A percentile compares a stretch with the other conserved stretches of the same genome.
phyloP scores from a whole-genome alignment of 2,329 filamentous ascomycete species.

The Ascosphaera pollenicola region DNA sequence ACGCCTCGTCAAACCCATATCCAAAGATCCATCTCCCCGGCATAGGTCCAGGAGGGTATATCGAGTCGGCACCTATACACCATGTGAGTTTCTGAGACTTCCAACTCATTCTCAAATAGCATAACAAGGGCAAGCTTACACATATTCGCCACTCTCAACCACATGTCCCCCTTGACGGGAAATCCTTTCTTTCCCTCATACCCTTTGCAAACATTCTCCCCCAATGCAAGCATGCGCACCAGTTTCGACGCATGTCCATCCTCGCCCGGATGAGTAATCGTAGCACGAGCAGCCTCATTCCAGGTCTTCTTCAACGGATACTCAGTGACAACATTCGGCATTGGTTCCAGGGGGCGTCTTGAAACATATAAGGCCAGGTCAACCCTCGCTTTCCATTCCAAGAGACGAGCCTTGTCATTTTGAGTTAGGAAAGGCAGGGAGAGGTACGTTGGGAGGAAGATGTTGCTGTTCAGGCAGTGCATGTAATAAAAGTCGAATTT shows the following conservation, averaged over 20 bases:
- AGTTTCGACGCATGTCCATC: slow-evolving; percentile 71
- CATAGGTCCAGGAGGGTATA: slow-evolving; percentile 10
- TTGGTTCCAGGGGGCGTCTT: slow-evolving; percentile 38
- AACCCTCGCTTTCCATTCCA: slow-evolving; percentile 63
- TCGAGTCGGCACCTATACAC: slow-evolving; percentile 15
- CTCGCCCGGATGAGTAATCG: slow-evolving; percentile 29
- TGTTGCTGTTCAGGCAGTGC: slow-evolving; percentile 54
- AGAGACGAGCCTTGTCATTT: slow-evolving; percentile 40
- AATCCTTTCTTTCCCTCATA: slow-evolving; percentile 15
- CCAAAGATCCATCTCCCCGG: slow-evolving; percentile 16
- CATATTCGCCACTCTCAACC: slow-evolving; percentile 24
- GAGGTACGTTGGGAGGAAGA: slow-evolving; percentile 48
- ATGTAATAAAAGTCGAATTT: slow-evolving; percentile 73
- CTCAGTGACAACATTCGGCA: slow-evolving; percentile 32
- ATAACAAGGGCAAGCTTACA: slow-evolving; percentile 10
- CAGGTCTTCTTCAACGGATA: slow-evolving; percentile 34
- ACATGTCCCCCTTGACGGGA: slow-evolving; percentile 20
- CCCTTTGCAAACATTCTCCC: slow-evolving; percentile 26
- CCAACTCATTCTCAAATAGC: not conserved
- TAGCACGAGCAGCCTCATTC: slow-evolving; percentile 24
- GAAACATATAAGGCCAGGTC: slow-evolving; percentile 57
- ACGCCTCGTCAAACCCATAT: slow-evolving; percentile 20
- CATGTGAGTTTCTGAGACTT: slow-evolving; percentile 1
- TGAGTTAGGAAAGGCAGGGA: slow-evolving; percentile 36
- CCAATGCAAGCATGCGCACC: slow-evolving; percentile 45